phyloP scores from a whole-genome alignment of 306 rosid species.

The Nissolia schottii region DNA sequence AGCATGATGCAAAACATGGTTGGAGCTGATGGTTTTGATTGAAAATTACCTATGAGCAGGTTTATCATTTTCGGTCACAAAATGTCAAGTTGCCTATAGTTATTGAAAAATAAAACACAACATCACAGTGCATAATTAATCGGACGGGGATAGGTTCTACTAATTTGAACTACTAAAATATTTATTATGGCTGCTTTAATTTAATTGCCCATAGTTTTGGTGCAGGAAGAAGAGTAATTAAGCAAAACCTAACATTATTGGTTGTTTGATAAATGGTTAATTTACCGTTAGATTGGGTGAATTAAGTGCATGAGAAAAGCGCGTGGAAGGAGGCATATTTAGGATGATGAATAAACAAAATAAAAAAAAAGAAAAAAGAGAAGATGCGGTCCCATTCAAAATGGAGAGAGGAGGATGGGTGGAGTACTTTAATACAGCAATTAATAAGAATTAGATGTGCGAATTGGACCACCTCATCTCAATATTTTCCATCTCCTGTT shows the following conservation, averaged over 20 bases:
- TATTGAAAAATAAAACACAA: neutral
- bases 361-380: neutral
- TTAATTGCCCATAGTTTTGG: slow-evolving; percentile 9
- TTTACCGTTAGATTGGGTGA: neutral
- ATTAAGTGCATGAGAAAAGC: neutral
- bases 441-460: slow-evolving; percentile 67
- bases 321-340: slow-evolving; percentile 42
- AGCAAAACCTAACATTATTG: neutral
- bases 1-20: slow-evolving; percentile 1
- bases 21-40: neutral
- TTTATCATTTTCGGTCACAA: neutral
- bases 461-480: slow-evolving; percentile 87
- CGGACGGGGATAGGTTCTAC: neutral
- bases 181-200: neutral
- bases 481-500: slow-evolving; percentile 13
- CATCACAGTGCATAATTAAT: neutral
- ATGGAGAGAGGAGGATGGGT: slow-evolving; percentile 40
- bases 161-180: neutral
- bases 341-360: slow-evolving; percentile 11
- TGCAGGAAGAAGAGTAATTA: neutral
- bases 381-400: slow-evolving; percentile 45
- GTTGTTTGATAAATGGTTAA: neutral
- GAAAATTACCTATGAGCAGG: neutral
- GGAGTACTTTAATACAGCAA: slow-evolving; percentile 54
- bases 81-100: neutral